Percentiles rank a stretch among this genome's conserved stretches.
Evolutionary conservation across 1,139 yeast species (phyloP).

Genomic region (Pichia sp.): DNA sequence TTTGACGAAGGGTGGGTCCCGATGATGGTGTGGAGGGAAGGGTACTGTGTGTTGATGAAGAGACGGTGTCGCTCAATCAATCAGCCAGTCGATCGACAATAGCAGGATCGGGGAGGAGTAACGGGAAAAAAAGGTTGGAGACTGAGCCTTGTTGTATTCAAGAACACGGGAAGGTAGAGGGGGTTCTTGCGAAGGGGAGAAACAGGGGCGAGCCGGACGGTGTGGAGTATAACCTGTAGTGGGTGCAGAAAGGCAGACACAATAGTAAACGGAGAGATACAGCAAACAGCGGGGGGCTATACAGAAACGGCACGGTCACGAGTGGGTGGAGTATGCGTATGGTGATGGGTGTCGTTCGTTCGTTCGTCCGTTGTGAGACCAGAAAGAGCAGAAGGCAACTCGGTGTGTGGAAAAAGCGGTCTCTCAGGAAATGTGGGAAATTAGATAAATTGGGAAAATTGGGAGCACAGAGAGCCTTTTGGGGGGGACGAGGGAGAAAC

Average conservation of each 20-base stretch:
- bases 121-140: not conserved
- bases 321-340: not conserved
- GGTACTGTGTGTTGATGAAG: too few species aligned
- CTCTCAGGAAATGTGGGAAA: not conserved
- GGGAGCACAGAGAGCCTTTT: not conserved
- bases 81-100: not conserved
- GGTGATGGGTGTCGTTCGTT: conserved; percentile 1
- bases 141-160: not conserved
- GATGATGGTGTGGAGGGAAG: not conserved
- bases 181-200: not conserved
- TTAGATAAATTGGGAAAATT: not conserved
- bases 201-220: not conserved
- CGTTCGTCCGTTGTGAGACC: not conserved
- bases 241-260: not conserved
- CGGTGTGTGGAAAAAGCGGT: not conserved
- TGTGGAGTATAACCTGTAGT: not conserved
- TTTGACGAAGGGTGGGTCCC: not conserved
- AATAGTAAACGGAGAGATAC: not conserved
- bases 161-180: not conserved
- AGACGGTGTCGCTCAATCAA: too few species aligned
- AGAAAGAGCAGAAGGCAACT: not conserved
- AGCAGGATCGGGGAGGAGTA: not conserved
- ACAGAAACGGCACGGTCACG: not conserved
- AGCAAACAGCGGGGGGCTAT: not conserved
- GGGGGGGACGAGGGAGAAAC: not conserved